phyloP scores from a whole-genome alignment of 768 basidiomycete genomes.

The Xerocomus spinulosus region DNA sequence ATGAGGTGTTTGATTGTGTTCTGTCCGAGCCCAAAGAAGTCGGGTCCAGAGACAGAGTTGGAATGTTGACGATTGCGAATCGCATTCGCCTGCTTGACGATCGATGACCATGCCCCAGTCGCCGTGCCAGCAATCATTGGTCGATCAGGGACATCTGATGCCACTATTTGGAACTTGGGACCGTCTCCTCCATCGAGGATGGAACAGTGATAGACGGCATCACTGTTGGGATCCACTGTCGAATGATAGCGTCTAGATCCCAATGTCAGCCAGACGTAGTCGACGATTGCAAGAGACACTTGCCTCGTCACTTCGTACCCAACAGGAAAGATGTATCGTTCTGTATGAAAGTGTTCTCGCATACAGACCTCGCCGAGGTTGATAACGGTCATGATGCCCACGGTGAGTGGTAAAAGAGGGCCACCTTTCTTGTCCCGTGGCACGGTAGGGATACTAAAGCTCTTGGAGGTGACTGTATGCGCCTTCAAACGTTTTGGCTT shows the following conservation, averaged over 20 bases:
- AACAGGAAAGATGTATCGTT: conserved; percentile 85
- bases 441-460: conserved; percentile 72
- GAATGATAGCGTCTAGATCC: conserved; percentile 67
- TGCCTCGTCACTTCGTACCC: conserved; percentile 81
- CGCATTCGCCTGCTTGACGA: conserved; percentile 77
- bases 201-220: conserved; percentile 77
- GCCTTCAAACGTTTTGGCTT: conserved; percentile 79
- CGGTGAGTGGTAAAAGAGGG: conserved; percentile 73
- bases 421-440: conserved; percentile 67
- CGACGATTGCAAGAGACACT: conserved; percentile 15
- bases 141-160: conserved; percentile 64
- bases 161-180: conserved; percentile 81
- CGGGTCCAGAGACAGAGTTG: conserved; percentile 84
- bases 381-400: conserved; percentile 84
- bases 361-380: conserved; percentile 71
- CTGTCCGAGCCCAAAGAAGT: conserved; percentile 83
- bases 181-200: conserved; percentile 83
- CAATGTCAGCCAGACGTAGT: conserved; percentile 1
- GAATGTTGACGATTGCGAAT: conserved; percentile 79
- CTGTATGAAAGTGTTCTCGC: conserved; percentile 83
- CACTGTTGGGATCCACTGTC: conserved; percentile 58
- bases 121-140: conserved; percentile 82
- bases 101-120: conserved; percentile 81
- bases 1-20: conserved; percentile 88
- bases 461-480: conserved; percentile 75